phyloP scores from a whole-genome alignment of 1,284 basidiomycete species.

The Sporisorium sorghi region DNA sequence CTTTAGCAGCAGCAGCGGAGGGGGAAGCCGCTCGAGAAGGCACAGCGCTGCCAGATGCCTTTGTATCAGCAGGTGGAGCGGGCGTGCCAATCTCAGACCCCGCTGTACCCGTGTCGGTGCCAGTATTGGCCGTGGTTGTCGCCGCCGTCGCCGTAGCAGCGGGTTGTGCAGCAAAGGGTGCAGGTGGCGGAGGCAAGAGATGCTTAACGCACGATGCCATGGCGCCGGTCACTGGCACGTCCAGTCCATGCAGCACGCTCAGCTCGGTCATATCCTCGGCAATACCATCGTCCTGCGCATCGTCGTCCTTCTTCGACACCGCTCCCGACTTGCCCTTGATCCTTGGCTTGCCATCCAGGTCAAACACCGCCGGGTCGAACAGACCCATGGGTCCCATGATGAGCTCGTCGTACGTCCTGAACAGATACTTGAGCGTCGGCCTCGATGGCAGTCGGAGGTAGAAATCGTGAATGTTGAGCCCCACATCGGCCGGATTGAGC shows the following conservation, averaged over 20 bases:
- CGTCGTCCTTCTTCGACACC: constrained; percentile 28
- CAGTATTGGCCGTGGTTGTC: constrained; percentile 9
- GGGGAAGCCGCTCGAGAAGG: constrained; percentile 34
- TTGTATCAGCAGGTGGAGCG: constrained; percentile 19
- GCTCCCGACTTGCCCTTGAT: constrained; percentile 29
- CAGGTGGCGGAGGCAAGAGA: constrained; percentile 47
- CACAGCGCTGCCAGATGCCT: constrained; percentile 21
- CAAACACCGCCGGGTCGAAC: constrained; percentile 90
- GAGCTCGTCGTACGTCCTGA: constrained; percentile 94
- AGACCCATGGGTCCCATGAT: constrained; percentile 92
- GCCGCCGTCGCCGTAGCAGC: constrained; percentile 14
- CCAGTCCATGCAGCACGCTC: constrained; percentile 23
- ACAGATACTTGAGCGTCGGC: constrained; percentile 85
- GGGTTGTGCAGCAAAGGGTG: constrained; percentile 18
- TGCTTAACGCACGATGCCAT: constrained; percentile 58
- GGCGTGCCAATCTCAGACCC: constrained; percentile 41
- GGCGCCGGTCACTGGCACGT: constrained; percentile 57
- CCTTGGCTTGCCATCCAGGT: constrained; percentile 80
- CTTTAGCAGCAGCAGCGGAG: constrained; percentile 7
- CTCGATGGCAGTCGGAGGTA: constrained; percentile 76
- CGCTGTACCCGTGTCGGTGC: constrained; percentile 21
- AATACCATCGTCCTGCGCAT: constrained; percentile 52
- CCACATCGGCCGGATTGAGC: constrained; percentile 65
- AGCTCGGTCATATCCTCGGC: constrained; percentile 49
- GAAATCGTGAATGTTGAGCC: constrained; percentile 79